Conservation (phyloP, 305 asterid genomes). For the Solanum chacoense region DNA sequence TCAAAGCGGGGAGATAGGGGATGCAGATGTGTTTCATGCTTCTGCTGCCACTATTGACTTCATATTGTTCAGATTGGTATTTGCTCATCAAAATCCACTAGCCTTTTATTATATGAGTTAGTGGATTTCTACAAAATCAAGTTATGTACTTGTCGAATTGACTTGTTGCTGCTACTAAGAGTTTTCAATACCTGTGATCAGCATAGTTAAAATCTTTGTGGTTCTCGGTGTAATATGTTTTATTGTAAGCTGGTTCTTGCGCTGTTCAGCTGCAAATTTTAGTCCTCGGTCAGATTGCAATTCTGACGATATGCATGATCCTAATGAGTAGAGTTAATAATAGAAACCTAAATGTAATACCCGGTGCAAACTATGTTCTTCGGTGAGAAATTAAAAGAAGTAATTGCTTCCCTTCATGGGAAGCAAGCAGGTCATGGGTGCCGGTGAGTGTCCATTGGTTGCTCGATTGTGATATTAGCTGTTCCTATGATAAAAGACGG, state of each 20-base stretch:
- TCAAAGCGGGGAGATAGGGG: background rate
- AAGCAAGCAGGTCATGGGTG: conserved; percentile 86
- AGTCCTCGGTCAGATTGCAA: background rate
- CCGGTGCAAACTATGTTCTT: conserved; percentile 14
- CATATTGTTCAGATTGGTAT: background rate
- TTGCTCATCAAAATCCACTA: background rate
- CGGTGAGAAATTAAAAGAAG: conserved; percentile 38
- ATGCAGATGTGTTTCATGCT: background rate
- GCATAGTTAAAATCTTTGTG: background rate
- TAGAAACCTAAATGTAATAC: conserved; percentile 25
- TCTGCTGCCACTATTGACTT: background rate
- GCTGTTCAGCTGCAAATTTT: background rate
- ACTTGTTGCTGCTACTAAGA: background rate
- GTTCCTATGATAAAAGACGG: conserved; percentile 90
- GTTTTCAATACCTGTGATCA: background rate
- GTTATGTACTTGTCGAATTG: background rate
- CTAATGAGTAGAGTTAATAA: conserved; percentile 16
- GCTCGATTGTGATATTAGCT: conserved; percentile 82
- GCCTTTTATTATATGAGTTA: background rate
- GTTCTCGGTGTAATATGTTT: background rate
- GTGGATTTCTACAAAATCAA: background rate
- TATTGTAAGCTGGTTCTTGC: background rate
- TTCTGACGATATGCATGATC: conserved; percentile 14
- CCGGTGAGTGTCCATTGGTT: conserved; percentile 77
- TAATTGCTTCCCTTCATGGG: conserved; percentile 64